Conservation (phyloP, 73 alveolate genomes). For the Paramecium sonneborni region DNA sequence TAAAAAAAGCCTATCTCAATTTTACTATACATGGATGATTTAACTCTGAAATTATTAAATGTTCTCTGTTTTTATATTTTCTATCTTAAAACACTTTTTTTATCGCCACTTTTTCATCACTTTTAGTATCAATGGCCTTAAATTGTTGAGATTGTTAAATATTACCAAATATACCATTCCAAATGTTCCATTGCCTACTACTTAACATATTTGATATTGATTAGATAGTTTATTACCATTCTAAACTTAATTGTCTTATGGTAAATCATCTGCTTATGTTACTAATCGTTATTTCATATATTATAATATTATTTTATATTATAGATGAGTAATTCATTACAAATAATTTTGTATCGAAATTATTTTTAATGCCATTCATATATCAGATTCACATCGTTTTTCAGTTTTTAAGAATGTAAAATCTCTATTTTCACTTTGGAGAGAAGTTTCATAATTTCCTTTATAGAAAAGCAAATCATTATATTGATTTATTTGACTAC, state of each 20-base stretch:
- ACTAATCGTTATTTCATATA: neutral
- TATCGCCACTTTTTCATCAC: slow-evolving; percentile 85
- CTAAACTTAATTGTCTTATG: neutral
- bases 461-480: neutral
- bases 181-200: slow-evolving; percentile 84
- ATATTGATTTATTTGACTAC: neutral
- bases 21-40: slow-evolving; percentile 86
- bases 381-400: no score
- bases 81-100: slow-evolving; percentile 88
- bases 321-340: neutral
- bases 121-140: slow-evolving; percentile 58
- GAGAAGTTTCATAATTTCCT: neutral
- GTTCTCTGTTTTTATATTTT: slow-evolving; percentile 92
- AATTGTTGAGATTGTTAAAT: neutral
- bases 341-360: neutral
- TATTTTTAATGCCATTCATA: no score
- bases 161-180: slow-evolving; percentile 78
- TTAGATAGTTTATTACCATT: neutral
- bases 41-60: slow-evolving; percentile 84
- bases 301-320: neutral
- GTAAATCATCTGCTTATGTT: neutral
- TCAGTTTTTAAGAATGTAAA: no score
- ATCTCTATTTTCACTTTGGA: no score
- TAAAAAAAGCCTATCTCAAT: slow-evolving; percentile 85
- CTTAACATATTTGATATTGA: slow-evolving; percentile 9